Base-by-base conservation (phyloP, 495 filamentous ascomycete genomes). In the Paragyromitra xinjiangensis region DNA sequence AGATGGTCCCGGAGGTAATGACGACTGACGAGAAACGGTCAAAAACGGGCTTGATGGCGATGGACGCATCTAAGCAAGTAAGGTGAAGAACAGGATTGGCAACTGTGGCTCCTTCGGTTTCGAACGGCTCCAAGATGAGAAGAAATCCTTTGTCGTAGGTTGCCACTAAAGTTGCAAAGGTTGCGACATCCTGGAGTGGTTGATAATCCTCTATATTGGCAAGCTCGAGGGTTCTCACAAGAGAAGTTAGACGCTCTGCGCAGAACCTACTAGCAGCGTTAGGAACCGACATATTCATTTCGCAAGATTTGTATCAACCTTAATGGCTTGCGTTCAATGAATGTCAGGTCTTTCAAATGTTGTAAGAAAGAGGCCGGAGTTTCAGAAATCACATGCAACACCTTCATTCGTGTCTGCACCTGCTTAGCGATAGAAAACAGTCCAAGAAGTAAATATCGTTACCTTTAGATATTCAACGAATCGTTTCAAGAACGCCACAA, bases 171-270 rank as follows among this genome's bases (percentile, higher is more conserved):
- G 96, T 99, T n/a, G 96, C 96, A 83, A 99, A 99, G 1, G 95
- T 97, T 7, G 96, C 96, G 12, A 99, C 94, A 86, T 99, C 95
- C 86, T 99, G 96, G 0, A 99, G 88, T 5, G 95, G 92, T 73
- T 97, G 94, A 81, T 96, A 98, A 81, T 99, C 96, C 85, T 98
- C 96, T 64, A 99, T 97, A 77, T 97, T 97, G 22, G 94, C 94
- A 64, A 99, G 91, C 81, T 99, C 96, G 29, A 99, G 89, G 0
- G 96, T 98, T 63, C 96, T 89, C 22, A 98, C 95, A 0, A 99
- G 91, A 2, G 95, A 98, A 1, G 95, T 97, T 6, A 99, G 85
- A 40, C 95, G 91, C 84, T 99, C 96, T 1, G 96, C 93, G 81
- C 95, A 99, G 83, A 98, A 99, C 73, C 89, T 82, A 44, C 16